A percentile compares a stretch with the other conserved stretches of the same genome.
phyloP scores from a whole-genome alignment of 1,284 basidiomycete genomes.

The Melampsora americana region DNA sequence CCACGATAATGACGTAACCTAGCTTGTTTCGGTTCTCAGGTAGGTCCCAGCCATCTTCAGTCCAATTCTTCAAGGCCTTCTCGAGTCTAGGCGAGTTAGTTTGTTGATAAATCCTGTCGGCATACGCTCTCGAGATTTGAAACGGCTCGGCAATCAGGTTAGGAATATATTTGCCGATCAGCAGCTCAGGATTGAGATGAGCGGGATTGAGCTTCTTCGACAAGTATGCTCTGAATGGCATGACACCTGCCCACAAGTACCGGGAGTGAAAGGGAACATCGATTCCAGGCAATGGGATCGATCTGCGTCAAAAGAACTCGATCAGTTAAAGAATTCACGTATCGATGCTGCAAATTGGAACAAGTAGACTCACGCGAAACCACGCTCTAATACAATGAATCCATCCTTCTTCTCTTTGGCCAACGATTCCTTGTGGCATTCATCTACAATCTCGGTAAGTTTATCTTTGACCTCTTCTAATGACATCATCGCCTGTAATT shows the following conservation, averaged over 20 bases:
- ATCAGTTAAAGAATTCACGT: neutral
- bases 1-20: constrained; percentile 91
- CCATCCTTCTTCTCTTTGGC: constrained; percentile 72
- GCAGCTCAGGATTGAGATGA: constrained; percentile 84
- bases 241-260: constrained; percentile 96
- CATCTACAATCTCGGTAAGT: constrained; percentile 81
- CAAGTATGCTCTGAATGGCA: constrained; percentile 92
- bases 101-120: constrained; percentile 90
- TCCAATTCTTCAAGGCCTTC: constrained; percentile 88
- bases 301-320: constrained; percentile 29
- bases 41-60: constrained; percentile 80
- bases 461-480: constrained; percentile 88
- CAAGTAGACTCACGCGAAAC: constrained; percentile 63
- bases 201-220: constrained; percentile 95
- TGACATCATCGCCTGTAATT: constrained; percentile 76
- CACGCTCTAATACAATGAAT: constrained; percentile 90
- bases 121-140: constrained; percentile 81
- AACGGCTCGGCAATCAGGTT: constrained; percentile 95
- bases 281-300: constrained; percentile 92
- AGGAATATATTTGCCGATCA: constrained; percentile 91
- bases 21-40: constrained; percentile 80
- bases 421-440: constrained; percentile 69
- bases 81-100: constrained; percentile 77
- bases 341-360: neutral
- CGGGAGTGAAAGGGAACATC: constrained; percentile 99